Conservation (phyloP, 225 moss, liverwort and hornwort genomes). For the Anthoceros angustus region DNA sequence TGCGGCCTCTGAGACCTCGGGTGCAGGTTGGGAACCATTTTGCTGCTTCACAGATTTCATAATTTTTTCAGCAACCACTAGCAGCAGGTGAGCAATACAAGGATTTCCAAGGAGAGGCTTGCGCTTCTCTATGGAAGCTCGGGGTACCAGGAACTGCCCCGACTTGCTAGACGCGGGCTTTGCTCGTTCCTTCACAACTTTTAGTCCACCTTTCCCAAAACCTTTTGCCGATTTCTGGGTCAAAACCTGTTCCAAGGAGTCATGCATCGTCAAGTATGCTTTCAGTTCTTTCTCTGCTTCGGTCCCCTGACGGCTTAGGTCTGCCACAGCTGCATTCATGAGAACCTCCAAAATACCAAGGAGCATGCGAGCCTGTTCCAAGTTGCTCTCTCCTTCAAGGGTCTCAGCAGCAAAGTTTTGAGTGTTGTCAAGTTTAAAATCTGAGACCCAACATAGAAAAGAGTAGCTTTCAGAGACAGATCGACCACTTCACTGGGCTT, state of each 20-base stretch:
- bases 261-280: constrained; percentile 37
- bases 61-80: constrained; percentile 21
- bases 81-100: constrained; percentile 54
- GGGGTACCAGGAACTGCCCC: constrained; percentile 27
- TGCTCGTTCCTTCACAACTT: constrained; percentile 19
- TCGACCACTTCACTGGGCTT: not conserved
- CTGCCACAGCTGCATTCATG: constrained; percentile 48
- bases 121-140: constrained; percentile 43
- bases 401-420: constrained; percentile 48
- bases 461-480: constrained; percentile 12
- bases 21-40: not conserved
- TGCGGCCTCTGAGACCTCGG: constrained; percentile 1
- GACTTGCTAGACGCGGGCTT: constrained; percentile 34
- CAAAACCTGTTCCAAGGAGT: constrained; percentile 41
- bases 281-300: constrained; percentile 44
- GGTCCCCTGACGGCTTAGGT: constrained; percentile 28
- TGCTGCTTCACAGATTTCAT: not conserved
- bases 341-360: constrained; percentile 74
- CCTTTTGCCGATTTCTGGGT: constrained; percentile 49
- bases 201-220: constrained; percentile 27
- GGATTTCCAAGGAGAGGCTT: constrained; percentile 47
- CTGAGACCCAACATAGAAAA: constrained; percentile 19
- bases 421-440: constrained; percentile 61
- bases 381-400: constrained; percentile 47
- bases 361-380: constrained; percentile 67